Base-by-base conservation (phyloP, 2,329 filamentous ascomycete species). In the Domatiomyces globalis region DNA sequence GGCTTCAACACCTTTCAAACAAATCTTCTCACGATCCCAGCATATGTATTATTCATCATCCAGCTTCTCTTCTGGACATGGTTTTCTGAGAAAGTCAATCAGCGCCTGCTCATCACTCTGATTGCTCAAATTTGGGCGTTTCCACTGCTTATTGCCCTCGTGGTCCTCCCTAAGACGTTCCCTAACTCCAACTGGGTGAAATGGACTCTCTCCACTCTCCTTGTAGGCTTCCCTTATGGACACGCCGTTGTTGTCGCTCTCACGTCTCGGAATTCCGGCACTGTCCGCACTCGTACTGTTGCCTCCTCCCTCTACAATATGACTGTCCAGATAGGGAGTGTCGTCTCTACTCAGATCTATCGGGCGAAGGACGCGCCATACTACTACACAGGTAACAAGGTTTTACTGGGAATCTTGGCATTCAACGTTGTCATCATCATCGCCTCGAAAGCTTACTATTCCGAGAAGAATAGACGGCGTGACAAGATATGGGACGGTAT, bases 1-100 rank as follows among this genome's bases (percentile, higher is more conserved):
- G 29, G 76, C 74, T 82, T 81, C 64, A 67, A 71, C 54, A 79
- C 76, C 2, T 81, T 85, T 63, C 66, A 78, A 19, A 73, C 79
- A 25, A 84, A 83, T 57, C 68, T 85, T 54, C 71, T 84, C 19
- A 78, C 78, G 1, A 81, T 83, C 12, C 78, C 78, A 0, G 73
- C 76, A 0, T 75, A 75, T 15, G 70, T 69, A 0, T 63, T 80
- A 1, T 78, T 79, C 61, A 79, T 81, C 54, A 51, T 78, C 46
- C 77, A 77, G 45, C 73, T 81, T 64, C 61, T 80, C 15, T 62
- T 68, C 1, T 70, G 77, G 53, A 75, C 78, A 0, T 77, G 70
- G 65, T 67, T 81, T 42, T 73, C 71, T 1, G 72, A 75, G 39
- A 65, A 65, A 25, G 61, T 73, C 51, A 71, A 73, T 68, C 60